These are phyloP conservation scores for Botrytis pseudocinerea DNA, from an alignment of 2,329 filamentous ascomycete species.

Conservation along the genomic window DNA sequence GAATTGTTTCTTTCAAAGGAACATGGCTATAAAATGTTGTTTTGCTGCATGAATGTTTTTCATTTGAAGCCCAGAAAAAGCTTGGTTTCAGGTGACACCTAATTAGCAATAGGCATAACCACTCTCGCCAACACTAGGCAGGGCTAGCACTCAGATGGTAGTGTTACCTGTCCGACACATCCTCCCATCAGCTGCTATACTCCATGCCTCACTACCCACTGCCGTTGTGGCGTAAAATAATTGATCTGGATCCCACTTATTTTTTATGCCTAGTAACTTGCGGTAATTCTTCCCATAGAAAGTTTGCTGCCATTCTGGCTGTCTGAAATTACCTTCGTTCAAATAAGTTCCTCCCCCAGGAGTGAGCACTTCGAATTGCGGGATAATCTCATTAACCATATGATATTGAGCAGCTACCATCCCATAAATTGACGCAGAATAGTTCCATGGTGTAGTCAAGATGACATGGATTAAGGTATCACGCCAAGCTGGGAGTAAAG, in stretches of 20 bases:
- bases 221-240: slow-evolving; percentile 51
- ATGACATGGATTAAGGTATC: slow-evolving; percentile 41
- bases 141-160: neutral
- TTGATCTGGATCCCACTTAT: slow-evolving; percentile 49
- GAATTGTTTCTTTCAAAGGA: neutral
- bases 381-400: slow-evolving; percentile 41
- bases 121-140: neutral
- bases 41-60: neutral
- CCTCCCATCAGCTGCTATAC: slow-evolving; percentile 44
- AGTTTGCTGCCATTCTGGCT: slow-evolving; percentile 46
- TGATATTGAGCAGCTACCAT: slow-evolving; percentile 38
- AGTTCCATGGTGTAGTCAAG: slow-evolving; percentile 43
- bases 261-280: slow-evolving; percentile 48
- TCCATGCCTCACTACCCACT: slow-evolving; percentile 56
- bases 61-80: fast-evolving
- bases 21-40: too few species aligned
- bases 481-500: slow-evolving; percentile 48
- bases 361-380: slow-evolving; percentile 43
- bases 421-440: slow-evolving; percentile 36
- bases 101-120: neutral
- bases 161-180: slow-evolving; percentile 41
- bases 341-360: slow-evolving; percentile 49
- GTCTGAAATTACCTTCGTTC: slow-evolving; percentile 53
- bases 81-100: too few species aligned
- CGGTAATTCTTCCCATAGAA: slow-evolving; percentile 52